phyloP scores from a whole-genome alignment of 1,284 basidiomycete genomes.

The Sporisorium sorghi region DNA sequence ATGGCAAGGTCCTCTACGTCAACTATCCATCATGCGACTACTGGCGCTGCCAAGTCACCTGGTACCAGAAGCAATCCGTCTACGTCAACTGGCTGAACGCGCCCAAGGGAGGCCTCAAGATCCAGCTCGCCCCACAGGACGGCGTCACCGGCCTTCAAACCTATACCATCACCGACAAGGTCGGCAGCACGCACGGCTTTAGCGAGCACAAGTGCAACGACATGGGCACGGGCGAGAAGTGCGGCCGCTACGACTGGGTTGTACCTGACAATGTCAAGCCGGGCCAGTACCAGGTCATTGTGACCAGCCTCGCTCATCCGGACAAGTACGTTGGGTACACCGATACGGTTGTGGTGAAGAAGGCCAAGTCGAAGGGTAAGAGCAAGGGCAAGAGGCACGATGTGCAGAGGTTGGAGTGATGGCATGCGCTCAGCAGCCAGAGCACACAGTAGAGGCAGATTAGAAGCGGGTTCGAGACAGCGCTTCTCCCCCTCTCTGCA shows the following conservation, averaged over 20 bases:
- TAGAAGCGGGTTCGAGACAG: not conserved
- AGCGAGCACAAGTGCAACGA: conserved; percentile 26
- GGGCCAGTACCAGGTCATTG: conserved; percentile 38
- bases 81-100: conserved; percentile 51
- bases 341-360: conserved; percentile 45
- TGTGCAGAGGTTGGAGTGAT: conserved; percentile 7
- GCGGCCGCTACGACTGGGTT: conserved; percentile 37
- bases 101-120: conserved; percentile 34
- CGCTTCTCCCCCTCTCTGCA: not conserved
- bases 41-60: conserved; percentile 40
- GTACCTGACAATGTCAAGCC: conserved; percentile 23
- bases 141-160: conserved; percentile 27
- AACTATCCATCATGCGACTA: conserved; percentile 38
- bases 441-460: not conserved
- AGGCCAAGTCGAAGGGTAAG: conserved; percentile 4
- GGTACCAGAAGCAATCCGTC: conserved; percentile 18
- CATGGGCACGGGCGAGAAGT: conserved; percentile 32
- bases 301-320: conserved; percentile 24
- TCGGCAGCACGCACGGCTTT: conserved; percentile 26
- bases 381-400: conserved; percentile 13
- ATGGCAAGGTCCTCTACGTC: conserved; percentile 46
- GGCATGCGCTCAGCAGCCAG: too few species aligned
- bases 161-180: conserved; percentile 43
- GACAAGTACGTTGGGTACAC: conserved; percentile 37
- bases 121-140: conserved; percentile 45